A percentile compares a stretch with the other conserved stretches of the same genome.
These are phyloP conservation scores for Raddia guianensis DNA, from an alignment of 176 grass and related monocot species.

Conservation along the genomic window DNA sequence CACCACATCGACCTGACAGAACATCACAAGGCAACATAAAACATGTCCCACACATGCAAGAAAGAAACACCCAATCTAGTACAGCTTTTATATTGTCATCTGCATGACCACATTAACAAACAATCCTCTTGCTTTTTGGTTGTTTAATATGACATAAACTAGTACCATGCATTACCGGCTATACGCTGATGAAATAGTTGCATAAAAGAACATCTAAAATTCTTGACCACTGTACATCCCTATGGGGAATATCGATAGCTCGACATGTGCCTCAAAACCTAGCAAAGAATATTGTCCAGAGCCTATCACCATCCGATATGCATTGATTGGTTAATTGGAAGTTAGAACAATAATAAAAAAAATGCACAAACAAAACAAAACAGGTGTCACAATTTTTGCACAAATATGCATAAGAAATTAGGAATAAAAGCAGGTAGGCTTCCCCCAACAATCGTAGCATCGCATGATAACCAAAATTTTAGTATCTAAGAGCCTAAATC, in stretches of 20 bases:
- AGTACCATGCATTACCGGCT: neutral
- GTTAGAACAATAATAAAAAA: conserved; percentile 3
- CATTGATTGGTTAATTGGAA: neutral
- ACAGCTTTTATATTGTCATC: neutral
- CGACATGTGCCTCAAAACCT: neutral
- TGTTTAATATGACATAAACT: neutral
- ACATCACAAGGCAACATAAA: neutral
- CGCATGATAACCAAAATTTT: neutral
- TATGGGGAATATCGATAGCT: neutral
- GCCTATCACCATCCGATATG: neutral
- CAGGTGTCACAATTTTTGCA: neutral
- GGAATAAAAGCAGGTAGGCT: neutral
- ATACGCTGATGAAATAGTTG: neutral
- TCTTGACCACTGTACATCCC: neutral
- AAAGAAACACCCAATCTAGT: neutral
- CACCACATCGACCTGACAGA: neutral
- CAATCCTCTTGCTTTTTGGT: neutral
- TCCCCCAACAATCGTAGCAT: neutral
- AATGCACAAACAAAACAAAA: conserved; percentile 13
- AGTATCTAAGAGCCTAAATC: neutral
- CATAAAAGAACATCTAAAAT: neutral
- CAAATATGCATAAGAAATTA: neutral
- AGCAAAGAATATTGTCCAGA: neutral
- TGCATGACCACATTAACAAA: neutral
- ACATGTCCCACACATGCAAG: neutral